Conservation (phyloP, 2,329 filamentous ascomycete genomes). For the Pseudogymnoascus sp. region DNA sequence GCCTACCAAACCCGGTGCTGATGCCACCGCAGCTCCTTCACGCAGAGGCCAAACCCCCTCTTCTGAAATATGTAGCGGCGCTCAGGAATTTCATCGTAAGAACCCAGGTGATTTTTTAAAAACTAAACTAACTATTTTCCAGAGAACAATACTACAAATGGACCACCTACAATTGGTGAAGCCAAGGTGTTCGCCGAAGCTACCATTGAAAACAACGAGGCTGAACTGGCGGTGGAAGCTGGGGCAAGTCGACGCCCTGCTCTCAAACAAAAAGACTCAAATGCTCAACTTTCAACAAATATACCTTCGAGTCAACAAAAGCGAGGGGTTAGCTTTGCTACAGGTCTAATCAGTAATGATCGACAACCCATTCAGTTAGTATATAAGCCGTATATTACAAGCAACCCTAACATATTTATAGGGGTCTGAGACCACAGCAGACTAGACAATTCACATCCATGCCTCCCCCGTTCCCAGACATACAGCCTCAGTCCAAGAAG, state of each 20-base stretch:
- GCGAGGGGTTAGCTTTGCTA: not conserved
- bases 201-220: not conserved
- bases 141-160: not conserved
- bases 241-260: not conserved
- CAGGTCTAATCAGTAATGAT: not conserved
- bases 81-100: not conserved
- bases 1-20: not conserved
- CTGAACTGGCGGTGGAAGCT: too few relatives aligned
- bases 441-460: not conserved
- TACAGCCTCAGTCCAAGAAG: not conserved
- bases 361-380: not conserved
- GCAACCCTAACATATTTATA: not conserved
- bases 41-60: not conserved
- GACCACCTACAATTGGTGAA: not conserved
- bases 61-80: not conserved
- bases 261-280: not conserved
- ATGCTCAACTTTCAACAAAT: not conserved
- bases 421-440: not conserved
- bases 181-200: too few relatives aligned
- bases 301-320: not conserved
- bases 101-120: too few relatives aligned
- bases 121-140: not conserved
- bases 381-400: not conserved
- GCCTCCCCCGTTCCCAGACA: not conserved
- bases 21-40: not conserved